Base-by-base conservation (phyloP, 306 rosid species). In the Morella rubra region DNA sequence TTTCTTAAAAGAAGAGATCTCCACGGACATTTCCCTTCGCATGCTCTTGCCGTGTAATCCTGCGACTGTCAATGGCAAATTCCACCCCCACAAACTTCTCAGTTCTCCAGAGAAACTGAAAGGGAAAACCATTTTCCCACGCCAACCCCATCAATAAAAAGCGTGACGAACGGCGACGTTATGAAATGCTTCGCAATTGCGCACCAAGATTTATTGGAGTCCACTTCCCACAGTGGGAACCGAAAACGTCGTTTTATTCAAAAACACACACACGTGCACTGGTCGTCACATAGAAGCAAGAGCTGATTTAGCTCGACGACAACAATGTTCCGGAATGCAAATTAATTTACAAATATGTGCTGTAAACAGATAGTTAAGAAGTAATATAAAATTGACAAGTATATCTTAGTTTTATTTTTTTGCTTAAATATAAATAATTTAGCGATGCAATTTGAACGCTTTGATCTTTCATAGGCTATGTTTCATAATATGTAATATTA, bases 181-280 rank as follows among this genome's bases (percentile, higher is more conserved):
- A 32, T 32, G 37, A 32, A 32, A 32, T 2, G 2, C 37, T 32
- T 32, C 32, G 2, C 32, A 2, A 32, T 32, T 3, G 37, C 37
- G 37, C 3, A 32, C 37, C 3, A 32, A 32, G 37, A 32, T 32
- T 69, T 19, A 77, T 87, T 77, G 81, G 82, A 59, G 75, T 85
- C 72, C 82, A 24, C 44, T 77, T 81, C 84, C 87, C 7, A 77
- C 0, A 19, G 8, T 69, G 16, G 8, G 7, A 4, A 19, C 8
- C 22, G 4, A 19, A 20, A 19, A n/a, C 64, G 32, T 10, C 64
- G 9, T n/a, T 22, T 9, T 18, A 9, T 15, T 62, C n/a, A 67
- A 69, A 73, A 79, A 20, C 18, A 22, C 24, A 8, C 74, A 69
- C 89, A 88, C 96, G 96, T 87, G 96, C 93, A 76, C 69, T 76